These are phyloP conservation scores for Heteromeles arbutifolia DNA, from an alignment of 306 rosid species.

Conservation along the genomic window DNA sequence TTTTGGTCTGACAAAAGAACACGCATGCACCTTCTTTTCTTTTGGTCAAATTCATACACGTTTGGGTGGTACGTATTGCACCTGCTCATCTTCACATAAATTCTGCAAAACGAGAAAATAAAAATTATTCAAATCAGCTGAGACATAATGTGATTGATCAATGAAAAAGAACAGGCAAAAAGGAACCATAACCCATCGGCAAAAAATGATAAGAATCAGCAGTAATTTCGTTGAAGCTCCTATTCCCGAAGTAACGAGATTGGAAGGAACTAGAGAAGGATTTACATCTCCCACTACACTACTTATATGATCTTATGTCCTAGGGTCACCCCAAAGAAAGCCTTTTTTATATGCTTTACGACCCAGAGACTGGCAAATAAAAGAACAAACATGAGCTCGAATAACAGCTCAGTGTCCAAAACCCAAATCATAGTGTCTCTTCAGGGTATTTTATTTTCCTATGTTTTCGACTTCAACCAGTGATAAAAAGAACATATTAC, in stretches of 20 bases:
- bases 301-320: neutral
- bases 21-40: too few species aligned
- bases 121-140: neutral
- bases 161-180: neutral
- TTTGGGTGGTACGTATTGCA: conserved; percentile 75
- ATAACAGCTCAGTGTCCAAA: neutral
- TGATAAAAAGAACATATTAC: neutral
- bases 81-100: conserved; percentile 64
- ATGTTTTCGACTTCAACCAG: neutral
- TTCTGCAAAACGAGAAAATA: conserved; percentile 34
- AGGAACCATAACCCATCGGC: too few species aligned
- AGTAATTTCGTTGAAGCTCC: neutral
- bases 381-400: neutral
- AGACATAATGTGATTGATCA: neutral
- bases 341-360: neutral
- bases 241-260: neutral
- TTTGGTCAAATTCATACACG: conserved; percentile 26
- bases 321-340: neutral
- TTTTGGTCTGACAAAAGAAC: neutral
- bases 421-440: neutral
- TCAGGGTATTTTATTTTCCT: neutral
- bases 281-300: neutral
- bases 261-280: neutral
- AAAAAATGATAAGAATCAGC: too few species aligned
- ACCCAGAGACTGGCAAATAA: neutral